Base-by-base conservation (phyloP, 2,329 filamentous ascomycete species). In the Verticillium nonalfalfae region DNA sequence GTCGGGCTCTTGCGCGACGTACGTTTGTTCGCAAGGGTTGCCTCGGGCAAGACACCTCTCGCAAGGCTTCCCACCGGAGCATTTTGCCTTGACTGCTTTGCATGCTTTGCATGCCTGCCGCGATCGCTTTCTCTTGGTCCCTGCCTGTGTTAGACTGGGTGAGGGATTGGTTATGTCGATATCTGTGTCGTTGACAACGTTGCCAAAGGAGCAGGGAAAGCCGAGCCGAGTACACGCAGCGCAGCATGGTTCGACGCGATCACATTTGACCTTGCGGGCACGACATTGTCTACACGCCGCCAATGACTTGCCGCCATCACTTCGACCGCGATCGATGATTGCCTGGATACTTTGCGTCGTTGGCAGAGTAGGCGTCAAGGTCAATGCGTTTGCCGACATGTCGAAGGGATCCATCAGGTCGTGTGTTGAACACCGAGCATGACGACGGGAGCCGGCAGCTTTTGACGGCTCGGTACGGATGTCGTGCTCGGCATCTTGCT, bases 51-150 rank as follows among this genome's bases (percentile, higher is more conserved):
- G 38, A 31, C 57, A 58, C 31, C 57, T 50, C 10, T 50, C 57
- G 57, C 57, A 58, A 1, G 57, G 57, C 11, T 50, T n/a, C 10
- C 39, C 26, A 7, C 75, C 75, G 0, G 70, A 73, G 60, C 75
- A 77, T 38, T 72, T 75, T 0, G 70, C 68, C 59, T 77, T 77
- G 13, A 70, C 68, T 39, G 62, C 65, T 3, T 74, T 69, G 63
- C 75, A 77, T n/a, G 65, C 59, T 2, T 66, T 61, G 59, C 75
- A 76, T 6, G 75, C 75, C 7, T 62, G 62, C 0, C 63, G 61
- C 1, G 66, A 66, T 0, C 71, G 64, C 1, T 68, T 64, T 3
- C 71, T 63, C 61, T 69, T 69, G 35, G 66, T 70, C 1, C 71
- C 71, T 1, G 71, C 70, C 36, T 72, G 65, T 0, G 70, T 72